phyloP scores from a whole-genome alignment of 352 stramenopile genomes.

The Phytophthora macrochlamydospora region DNA sequence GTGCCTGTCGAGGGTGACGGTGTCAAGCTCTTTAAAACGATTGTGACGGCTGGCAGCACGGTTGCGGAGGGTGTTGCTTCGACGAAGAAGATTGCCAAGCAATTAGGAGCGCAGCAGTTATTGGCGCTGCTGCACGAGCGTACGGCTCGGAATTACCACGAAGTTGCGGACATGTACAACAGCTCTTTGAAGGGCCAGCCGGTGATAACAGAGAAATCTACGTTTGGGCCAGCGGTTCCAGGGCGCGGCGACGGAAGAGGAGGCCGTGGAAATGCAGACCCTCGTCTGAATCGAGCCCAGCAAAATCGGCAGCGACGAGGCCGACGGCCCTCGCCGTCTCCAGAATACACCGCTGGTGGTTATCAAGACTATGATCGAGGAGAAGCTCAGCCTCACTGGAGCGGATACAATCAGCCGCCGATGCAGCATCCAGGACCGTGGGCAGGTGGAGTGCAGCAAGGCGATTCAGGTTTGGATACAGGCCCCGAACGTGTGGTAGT shows the following conservation, averaged over 20 bases:
- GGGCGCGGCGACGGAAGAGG: constrained; percentile 10
- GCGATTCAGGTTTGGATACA: constrained; percentile 21
- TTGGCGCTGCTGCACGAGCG: constrained; percentile 69
- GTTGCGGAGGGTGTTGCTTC: constrained; percentile 74
- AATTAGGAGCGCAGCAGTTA: constrained; percentile 74
- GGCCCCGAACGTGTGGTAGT: constrained; percentile 41
- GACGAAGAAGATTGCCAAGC: constrained; percentile 86
- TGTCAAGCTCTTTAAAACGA: constrained; percentile 82
- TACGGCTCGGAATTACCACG: constrained; percentile 50
- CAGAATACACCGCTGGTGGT: constrained; percentile 31
- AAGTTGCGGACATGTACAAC: constrained; percentile 81
- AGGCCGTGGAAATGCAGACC: constrained; percentile 29
- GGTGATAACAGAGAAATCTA: constrained; percentile 23
- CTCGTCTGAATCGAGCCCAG: constrained; percentile 21
- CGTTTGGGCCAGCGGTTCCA: constrained; percentile 20
- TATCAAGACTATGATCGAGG: constrained; percentile 37
- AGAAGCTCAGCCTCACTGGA: constrained; percentile 23
- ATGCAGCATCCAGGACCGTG: constrained; percentile 25
- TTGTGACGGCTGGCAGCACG: constrained; percentile 68
- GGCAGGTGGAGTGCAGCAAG: constrained; percentile 17
- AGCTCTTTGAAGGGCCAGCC: constrained; percentile 45
- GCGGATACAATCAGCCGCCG: constrained; percentile 32
- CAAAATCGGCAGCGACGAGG: constrained; percentile 23
- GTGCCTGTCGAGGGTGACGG: constrained; percentile 54
- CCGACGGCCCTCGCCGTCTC: constrained; percentile 22